These are phyloP conservation scores for Stromatinia cepivora DNA, from an alignment of 2,329 filamentous ascomycete genomes.

Conservation along the genomic window DNA sequence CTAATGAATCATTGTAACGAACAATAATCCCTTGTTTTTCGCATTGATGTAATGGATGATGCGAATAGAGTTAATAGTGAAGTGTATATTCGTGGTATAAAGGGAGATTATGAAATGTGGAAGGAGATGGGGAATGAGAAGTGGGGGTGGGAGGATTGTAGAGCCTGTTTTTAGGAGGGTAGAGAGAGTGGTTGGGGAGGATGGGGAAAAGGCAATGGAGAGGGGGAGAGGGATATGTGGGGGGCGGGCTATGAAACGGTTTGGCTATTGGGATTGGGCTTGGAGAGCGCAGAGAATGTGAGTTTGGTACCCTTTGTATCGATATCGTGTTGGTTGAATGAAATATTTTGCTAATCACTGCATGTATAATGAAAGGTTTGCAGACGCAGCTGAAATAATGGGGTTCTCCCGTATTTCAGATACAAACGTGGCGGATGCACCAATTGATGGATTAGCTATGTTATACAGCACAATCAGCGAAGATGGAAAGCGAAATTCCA, in stretches of 20 bases:
- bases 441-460: conserved; percentile 18
- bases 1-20: conserved; percentile 1
- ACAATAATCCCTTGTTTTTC: not conserved
- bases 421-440: conserved; percentile 14
- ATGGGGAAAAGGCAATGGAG: no score
- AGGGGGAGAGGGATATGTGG: not conserved
- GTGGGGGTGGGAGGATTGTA: conserved; percentile 46
- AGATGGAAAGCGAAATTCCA: conserved; percentile 21
- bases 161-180: conserved; percentile 45
- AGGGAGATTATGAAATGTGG: conserved; percentile 49
- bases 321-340: not conserved
- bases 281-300: conserved; percentile 6
- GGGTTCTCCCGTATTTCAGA: conserved; percentile 20
- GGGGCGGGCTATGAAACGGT: not conserved
- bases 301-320: not conserved
- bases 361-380: not conserved
- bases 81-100: conserved; percentile 43
- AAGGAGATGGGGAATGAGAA: conserved; percentile 47
- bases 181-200: conserved; percentile 6
- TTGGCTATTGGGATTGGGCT: not conserved
- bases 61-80: conserved; percentile 46
- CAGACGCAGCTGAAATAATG: conserved; percentile 3
- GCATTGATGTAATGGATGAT: conserved; percentile 41
- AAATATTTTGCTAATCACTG: not conserved
- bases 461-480: conserved; percentile 20